Conservation (phyloP, 805 yeast genomes). For the Lachancea sp. region DNA sequence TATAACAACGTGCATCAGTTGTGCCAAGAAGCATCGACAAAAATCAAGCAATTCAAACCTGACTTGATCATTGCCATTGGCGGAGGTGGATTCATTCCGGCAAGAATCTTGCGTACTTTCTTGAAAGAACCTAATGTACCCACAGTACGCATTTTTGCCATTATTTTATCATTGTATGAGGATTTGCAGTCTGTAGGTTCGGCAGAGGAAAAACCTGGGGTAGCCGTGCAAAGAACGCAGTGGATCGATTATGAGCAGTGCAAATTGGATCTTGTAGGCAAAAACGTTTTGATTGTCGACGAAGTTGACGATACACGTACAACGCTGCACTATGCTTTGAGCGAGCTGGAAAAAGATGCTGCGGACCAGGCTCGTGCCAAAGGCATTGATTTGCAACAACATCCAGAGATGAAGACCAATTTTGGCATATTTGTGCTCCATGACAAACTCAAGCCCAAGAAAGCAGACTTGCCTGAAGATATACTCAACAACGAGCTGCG, state of each 20-base stretch:
- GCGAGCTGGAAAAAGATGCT: slow-evolving; percentile 69
- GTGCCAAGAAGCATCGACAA: slow-evolving; percentile 56
- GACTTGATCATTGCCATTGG: slow-evolving; percentile 93
- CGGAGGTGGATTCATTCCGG: slow-evolving; percentile 97
- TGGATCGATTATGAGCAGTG: slow-evolving; percentile 75
- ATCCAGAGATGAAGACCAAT: slow-evolving; percentile 47
- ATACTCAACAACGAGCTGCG: slow-evolving; percentile 49
- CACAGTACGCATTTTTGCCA: slow-evolving; percentile 90
- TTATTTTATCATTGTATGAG: slow-evolving; percentile 87
- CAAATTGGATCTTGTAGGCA: slow-evolving; percentile 53
- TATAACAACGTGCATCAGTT: slow-evolving; percentile 76
- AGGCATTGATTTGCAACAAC: slow-evolving; percentile 39
- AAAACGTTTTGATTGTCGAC: slow-evolving; percentile 67
- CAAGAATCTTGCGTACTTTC: slow-evolving; percentile 90
- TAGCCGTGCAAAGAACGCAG: slow-evolving; percentile 67
- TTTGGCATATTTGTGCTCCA: slow-evolving; percentile 75
- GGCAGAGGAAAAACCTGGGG: slow-evolving; percentile 52
- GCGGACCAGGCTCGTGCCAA: slow-evolving; percentile 49
- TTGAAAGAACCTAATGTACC: slow-evolving; percentile 82
- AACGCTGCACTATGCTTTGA: slow-evolving; percentile 71
- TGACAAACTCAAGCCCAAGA: slow-evolving; percentile 66
- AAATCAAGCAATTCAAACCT: slow-evolving; percentile 67
- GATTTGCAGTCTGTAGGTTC: slow-evolving; percentile 59
- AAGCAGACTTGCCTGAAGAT: slow-evolving; percentile 62
- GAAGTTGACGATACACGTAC: slow-evolving; percentile 87